Conservation (phyloP, 306 rosid species). For the Trifolium repens region DNA sequence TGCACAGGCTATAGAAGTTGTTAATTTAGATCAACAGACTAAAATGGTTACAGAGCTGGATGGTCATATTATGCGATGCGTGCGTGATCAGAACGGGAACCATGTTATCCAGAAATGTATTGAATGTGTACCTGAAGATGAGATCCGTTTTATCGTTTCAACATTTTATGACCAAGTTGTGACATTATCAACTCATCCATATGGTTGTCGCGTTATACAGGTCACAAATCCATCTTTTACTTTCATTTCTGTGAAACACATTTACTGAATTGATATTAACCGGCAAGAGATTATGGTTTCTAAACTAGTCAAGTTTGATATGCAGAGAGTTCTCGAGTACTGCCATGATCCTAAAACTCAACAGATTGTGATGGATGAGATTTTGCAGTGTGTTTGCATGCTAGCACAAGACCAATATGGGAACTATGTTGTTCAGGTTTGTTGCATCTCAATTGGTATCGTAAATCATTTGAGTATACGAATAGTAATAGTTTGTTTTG, state of each 20-base stretch:
- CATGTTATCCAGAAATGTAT: constrained; percentile 96
- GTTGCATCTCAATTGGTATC: constrained; percentile 37
- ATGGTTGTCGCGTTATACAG: constrained; percentile 98
- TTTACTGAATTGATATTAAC: constrained; percentile 13
- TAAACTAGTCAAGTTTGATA: constrained; percentile 34
- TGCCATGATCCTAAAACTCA: constrained; percentile 80
- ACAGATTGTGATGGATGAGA: constrained; percentile 94
- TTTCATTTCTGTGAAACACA: constrained; percentile 19
- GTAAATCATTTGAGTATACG: background rate
- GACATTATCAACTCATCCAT: constrained; percentile 90
- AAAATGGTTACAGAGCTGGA: constrained; percentile 91
- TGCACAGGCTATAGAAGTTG: constrained; percentile 92
- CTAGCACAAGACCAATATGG: constrained; percentile 97
- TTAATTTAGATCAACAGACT: constrained; percentile 85
- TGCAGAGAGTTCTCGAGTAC: constrained; percentile 92
- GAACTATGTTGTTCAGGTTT: constrained; percentile 95
- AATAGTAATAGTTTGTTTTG: constrained; percentile 1
- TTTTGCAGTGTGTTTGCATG: constrained; percentile 90
- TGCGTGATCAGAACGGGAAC: constrained; percentile 97
- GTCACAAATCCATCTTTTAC: constrained; percentile 42
- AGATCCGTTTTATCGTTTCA: constrained; percentile 75
- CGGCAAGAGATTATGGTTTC: constrained; percentile 18
- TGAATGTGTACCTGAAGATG: constrained; percentile 95
- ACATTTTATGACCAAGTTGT: constrained; percentile 91
- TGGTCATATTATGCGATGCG: constrained; percentile 90